Percentiles rank a stretch among this genome's conserved stretches.
These are phyloP conservation scores for Escovopsis sp. DNA, from an alignment of 2,329 filamentous ascomycete species.

Conservation along the genomic window DNA sequence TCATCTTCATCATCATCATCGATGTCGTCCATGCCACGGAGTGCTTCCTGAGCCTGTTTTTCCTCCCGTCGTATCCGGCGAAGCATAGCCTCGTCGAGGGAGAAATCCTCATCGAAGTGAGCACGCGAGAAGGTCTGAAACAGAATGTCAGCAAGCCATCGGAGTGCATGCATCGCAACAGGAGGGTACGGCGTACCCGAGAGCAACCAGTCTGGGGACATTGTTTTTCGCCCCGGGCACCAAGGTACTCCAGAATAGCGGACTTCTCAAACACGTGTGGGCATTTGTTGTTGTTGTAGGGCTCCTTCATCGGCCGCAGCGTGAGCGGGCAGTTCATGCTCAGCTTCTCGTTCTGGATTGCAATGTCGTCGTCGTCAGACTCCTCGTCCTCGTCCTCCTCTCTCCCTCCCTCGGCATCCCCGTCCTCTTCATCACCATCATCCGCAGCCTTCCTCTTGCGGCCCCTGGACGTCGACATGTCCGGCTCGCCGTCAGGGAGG, in stretches of 20 bases:
- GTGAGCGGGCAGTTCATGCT: conserved; percentile 59
- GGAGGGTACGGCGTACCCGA: conserved; percentile 26
- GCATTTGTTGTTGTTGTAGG: conserved; percentile 52
- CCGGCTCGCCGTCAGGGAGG: conserved; percentile 28
- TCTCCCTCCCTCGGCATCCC: too few species aligned
- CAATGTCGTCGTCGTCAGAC: conserved; percentile 49
- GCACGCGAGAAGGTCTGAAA: conserved; percentile 30
- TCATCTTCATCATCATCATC: conserved; percentile 17
- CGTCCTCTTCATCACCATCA: too few species aligned
- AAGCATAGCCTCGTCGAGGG: conserved; percentile 38
- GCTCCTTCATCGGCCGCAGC: conserved; percentile 47
- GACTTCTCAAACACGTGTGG: conserved; percentile 58
- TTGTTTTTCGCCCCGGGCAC: conserved; percentile 26
- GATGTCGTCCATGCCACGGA: conserved; percentile 27
- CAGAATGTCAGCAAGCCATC: not conserved
- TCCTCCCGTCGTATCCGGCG: conserved; percentile 41
- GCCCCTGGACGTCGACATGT: conserved; percentile 14
- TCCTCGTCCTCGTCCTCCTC: conserved; percentile 3
- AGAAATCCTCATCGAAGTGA: conserved; percentile 32
- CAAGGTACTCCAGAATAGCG: conserved; percentile 43
- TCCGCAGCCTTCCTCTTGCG: not conserved
- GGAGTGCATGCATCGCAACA: not conserved
- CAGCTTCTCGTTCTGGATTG: conserved; percentile 47
- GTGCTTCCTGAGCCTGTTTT: conserved; percentile 23
- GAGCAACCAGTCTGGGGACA: conserved; percentile 55